Evolutionary conservation across 345 rosid genomes (phyloP).

Genomic region (Moringa oleifera): DNA sequence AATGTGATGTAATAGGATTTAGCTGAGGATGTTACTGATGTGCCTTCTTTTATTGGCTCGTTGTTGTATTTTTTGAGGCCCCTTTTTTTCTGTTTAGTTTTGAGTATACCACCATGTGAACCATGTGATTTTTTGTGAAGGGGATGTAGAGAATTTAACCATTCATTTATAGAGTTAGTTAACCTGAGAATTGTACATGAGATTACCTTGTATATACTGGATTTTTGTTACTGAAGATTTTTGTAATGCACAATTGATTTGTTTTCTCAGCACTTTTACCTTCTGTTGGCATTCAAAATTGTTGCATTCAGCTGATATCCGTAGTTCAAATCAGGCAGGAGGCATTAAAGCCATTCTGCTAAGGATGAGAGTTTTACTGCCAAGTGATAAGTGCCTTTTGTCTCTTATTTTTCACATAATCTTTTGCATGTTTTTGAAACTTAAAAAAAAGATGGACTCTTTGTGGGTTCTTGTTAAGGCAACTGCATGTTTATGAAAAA

Average conservation of each 20-base stretch:
- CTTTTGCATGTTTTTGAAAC: too few species aligned
- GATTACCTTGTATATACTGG: conserved; percentile 14
- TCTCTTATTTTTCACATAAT: too few species aligned
- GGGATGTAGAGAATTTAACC: conserved; percentile 16
- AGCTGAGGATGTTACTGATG: conserved; percentile 31
- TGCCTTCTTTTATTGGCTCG: conserved; percentile 20
- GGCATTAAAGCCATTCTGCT: too few species aligned
- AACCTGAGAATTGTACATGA: conserved; percentile 12
- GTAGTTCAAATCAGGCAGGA: too few species aligned
- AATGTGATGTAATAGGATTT: conserved; percentile 37
- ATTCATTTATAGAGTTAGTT: neutral
- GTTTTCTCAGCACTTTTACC: neutral
- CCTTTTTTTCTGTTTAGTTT: conserved; percentile 4
- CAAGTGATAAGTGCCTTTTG: too few species aligned
- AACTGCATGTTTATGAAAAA: too few species aligned
- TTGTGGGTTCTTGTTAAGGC: too few species aligned
- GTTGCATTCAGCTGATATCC: too few species aligned
- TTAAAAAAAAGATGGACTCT: too few species aligned
- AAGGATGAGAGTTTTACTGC: too few species aligned
- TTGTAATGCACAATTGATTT: neutral
- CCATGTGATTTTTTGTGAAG: conserved; percentile 4
- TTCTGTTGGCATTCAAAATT: too few species aligned
- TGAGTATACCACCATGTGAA: neutral
- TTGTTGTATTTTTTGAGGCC: conserved; percentile 26
- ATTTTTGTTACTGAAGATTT: neutral